Evolutionary conservation across 148 eudicot species (phyloP), one percentile per base, ranked within the genome.

Genomic region (Vaccinium corymbosum): DNA sequence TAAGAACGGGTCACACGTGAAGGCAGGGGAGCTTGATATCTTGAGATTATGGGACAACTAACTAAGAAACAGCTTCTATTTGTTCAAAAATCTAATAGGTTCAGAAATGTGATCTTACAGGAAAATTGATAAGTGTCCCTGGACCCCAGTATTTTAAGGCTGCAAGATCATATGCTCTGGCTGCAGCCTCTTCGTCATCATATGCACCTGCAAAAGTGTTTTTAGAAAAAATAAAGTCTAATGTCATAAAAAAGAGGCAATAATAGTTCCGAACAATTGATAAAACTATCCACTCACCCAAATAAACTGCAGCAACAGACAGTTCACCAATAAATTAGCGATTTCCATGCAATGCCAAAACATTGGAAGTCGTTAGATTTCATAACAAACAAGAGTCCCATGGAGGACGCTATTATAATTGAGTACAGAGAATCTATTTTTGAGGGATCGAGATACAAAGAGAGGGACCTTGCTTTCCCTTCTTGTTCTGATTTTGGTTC

Each of bases 81-180:
- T 76, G 76, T 83, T 19, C 53, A 50, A 12, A 29, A 61, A 38
- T 22, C 64, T 38, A 78, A 19, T 29, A 32, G 78, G 8, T n/a
- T 46, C 32, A 55, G 49, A 53, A 70, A 62, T 27, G 22, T 52
- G 68, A 78, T 85, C 98, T 92, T 87, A 97, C 99, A 59, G 99
- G 99, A 90, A 97, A 97, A 86, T 97, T 97, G 77, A 97, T 97
- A 71, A 97, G 95, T 17, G 98, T 97, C 86, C 99, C 99, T 19
- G 99, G 97, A 3, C 99, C 99, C 99, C 99, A 97, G 86, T 97
- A 97, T 86, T 97, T 97, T 82, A 97, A 89, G 66, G 99, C 99
- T 27, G 99, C 99, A 88, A 97, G 99, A 88, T 97, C 99, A 86
- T 97, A 97, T 32, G 99, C 99, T 91, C 99, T 93, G 56, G 99